A percentile compares a stretch with the other conserved stretches of the same genome.
Evolutionary conservation across 768 basidiomycete species (phyloP).

Genomic region (Strobilomyces dryophilus): DNA sequence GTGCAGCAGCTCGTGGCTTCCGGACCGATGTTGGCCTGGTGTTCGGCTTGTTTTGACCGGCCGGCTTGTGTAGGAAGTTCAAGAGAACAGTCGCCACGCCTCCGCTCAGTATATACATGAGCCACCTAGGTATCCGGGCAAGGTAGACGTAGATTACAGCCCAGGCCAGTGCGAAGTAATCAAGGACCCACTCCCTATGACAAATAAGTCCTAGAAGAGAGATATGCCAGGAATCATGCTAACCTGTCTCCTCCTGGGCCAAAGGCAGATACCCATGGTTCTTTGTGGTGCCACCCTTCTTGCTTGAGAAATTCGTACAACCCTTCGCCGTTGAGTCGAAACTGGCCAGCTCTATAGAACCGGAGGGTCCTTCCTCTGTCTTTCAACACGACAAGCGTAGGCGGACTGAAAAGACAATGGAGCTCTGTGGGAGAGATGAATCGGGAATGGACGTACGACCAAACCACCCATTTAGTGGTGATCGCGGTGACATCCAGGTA

Average conservation of each 20-base stretch:
- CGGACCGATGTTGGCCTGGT: not conserved
- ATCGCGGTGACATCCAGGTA: constrained; percentile 79
- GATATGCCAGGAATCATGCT: constrained; percentile 2
- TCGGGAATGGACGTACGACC: constrained; percentile 55
- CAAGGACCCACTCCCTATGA: constrained; percentile 63
- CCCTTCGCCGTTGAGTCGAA: constrained; percentile 55
- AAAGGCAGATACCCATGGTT: constrained; percentile 65
- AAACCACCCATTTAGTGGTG: constrained; percentile 83
- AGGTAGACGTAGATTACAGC: constrained; percentile 50
- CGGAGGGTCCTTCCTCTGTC: constrained; percentile 77
- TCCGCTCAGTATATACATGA: constrained; percentile 64
- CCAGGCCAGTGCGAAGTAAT: constrained; percentile 48
- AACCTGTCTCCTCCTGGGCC: constrained; percentile 78
- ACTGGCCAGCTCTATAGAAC: constrained; percentile 65
- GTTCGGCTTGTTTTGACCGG: constrained; percentile 3
- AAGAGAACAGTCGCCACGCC: constrained; percentile 62
- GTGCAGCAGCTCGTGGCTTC: constrained; percentile 1
- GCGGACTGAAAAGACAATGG: constrained; percentile 49
- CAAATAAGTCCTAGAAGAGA: constrained; percentile 9
- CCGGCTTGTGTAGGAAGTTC: constrained; percentile 52
- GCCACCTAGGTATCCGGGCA: constrained; percentile 63
- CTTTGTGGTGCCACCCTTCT: constrained; percentile 58
- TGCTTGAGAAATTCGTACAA: constrained; percentile 64
- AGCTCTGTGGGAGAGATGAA: not conserved
- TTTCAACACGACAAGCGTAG: constrained; percentile 64